phyloP scores from a whole-genome alignment of 148 eudicot species.

The Fagopyrum homotropicum region DNA sequence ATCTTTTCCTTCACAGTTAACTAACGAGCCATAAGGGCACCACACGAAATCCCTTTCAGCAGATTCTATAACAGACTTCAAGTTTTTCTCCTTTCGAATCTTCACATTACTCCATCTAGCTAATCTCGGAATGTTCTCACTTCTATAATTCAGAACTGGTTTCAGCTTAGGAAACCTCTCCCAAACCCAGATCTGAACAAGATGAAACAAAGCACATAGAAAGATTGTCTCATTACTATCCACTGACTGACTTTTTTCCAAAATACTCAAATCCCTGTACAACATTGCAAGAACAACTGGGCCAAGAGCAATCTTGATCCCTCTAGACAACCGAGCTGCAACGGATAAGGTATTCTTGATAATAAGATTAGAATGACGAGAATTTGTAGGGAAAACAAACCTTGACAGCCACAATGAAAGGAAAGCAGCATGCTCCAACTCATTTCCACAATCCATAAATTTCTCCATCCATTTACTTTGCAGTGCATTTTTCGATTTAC shows the following conservation, averaged over 20 bases:
- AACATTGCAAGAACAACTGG: constrained; percentile 33
- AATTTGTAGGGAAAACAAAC: constrained; percentile 18
- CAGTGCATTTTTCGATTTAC: not conserved
- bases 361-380: not conserved
- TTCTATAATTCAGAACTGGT: not conserved
- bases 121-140: constrained; percentile 12
- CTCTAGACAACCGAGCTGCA: constrained; percentile 27
- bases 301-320: constrained; percentile 19
- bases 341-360: constrained; percentile 12
- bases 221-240: not conserved
- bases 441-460: constrained; percentile 17
- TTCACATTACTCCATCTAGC: constrained; percentile 25
- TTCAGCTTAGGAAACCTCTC: constrained; percentile 32
- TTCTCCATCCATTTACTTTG: constrained; percentile 23
- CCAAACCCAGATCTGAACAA: constrained; percentile 51
- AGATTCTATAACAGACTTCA: constrained; percentile 13
- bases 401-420: constrained; percentile 33
- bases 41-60: constrained; percentile 19
- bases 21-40: constrained; percentile 34
- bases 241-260: constrained; percentile 10
- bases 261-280: constrained; percentile 28
- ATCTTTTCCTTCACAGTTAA: not conserved
- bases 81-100: not conserved
- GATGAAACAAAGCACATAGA: constrained; percentile 17
- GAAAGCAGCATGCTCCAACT: constrained; percentile 29